Evolutionary conservation across 108 stramenopile genomes (phyloP).

Genomic region (Hondaea fermentalgiana): DNA sequence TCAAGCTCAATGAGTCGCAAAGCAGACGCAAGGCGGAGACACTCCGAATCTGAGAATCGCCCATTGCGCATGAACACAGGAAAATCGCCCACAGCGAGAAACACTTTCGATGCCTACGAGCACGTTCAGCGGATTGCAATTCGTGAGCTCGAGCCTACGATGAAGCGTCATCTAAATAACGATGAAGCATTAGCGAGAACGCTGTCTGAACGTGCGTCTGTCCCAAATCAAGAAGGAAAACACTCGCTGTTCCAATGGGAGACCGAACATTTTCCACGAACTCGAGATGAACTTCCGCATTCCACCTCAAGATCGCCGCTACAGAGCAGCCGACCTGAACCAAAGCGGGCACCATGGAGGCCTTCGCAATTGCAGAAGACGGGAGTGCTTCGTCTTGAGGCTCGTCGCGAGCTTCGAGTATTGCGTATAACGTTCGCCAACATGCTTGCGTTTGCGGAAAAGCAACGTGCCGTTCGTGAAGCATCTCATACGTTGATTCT

Average conservation of each 20-base stretch:
- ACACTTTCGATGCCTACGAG: no score
- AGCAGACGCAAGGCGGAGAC: no score
- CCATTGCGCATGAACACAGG: no score
- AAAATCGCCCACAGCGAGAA: no score
- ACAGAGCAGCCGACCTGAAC: background rate
- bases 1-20: no score
- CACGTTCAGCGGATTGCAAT: background rate
- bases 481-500: background rate
- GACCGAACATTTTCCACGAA: background rate
- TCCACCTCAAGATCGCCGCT: background rate
- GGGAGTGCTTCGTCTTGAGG: background rate
- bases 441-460: background rate
- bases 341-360: background rate
- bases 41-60: no score
- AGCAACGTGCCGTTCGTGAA: background rate
- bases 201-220: no score
- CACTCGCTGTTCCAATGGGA: background rate
- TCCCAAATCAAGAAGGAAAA: background rate
- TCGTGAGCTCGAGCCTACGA: background rate
- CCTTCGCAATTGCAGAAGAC: background rate
- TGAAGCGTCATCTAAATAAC: no score
- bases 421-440: background rate
- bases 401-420: background rate
- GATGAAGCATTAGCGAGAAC: no score
- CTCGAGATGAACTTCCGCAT: background rate